Evolutionary conservation across 495 filamentous ascomycete species (phyloP).

Genomic region (Hyaloscypha variabilis): DNA sequence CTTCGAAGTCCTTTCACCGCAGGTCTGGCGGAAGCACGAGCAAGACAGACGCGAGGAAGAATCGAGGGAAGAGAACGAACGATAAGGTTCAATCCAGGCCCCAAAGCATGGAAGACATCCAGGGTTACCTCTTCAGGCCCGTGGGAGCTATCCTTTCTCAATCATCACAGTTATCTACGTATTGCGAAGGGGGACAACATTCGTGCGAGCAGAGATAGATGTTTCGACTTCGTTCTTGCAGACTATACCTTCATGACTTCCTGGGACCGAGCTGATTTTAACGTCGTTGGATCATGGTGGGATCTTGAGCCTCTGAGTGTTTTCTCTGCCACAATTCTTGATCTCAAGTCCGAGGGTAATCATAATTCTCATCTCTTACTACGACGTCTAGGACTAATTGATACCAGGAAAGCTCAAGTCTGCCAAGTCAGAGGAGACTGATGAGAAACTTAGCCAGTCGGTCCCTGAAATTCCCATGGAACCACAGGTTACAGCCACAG

Average conservation of each 20-base stretch:
- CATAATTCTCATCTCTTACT: not conserved
- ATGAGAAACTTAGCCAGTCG: slow-evolving; percentile 1
- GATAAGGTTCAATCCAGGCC: slow-evolving; percentile 13
- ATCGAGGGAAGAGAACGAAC: slow-evolving; percentile 18
- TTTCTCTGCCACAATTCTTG: slow-evolving; percentile 16
- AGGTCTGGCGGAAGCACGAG: slow-evolving; percentile 11
- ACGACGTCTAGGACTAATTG: not conserved
- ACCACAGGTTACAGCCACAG: not conserved
- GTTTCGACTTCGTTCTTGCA: slow-evolving; percentile 15
- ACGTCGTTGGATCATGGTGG: slow-evolving; percentile 21
- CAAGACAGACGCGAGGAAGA: slow-evolving; percentile 8
- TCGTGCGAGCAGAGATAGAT: not conserved
- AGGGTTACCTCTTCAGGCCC: slow-evolving; percentile 13
- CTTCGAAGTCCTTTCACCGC: slow-evolving; percentile 1
- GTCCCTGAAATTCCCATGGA: not conserved
- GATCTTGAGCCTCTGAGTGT: slow-evolving; percentile 18
- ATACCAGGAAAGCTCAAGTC: slow-evolving; percentile 9
- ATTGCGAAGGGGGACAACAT: not conserved
- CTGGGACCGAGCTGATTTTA: slow-evolving; percentile 20
- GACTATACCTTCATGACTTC: slow-evolving; percentile 24
- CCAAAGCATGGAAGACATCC: slow-evolving; percentile 10
- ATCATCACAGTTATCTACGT: slow-evolving; percentile 7
- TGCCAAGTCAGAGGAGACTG: slow-evolving; percentile 8
- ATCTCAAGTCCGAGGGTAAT: slow-evolving; percentile 6
- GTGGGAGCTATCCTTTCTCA: slow-evolving; percentile 20